phyloP scores from a whole-genome alignment of 2,329 filamentous ascomycete species.

The Chaetomium olivaceum region DNA sequence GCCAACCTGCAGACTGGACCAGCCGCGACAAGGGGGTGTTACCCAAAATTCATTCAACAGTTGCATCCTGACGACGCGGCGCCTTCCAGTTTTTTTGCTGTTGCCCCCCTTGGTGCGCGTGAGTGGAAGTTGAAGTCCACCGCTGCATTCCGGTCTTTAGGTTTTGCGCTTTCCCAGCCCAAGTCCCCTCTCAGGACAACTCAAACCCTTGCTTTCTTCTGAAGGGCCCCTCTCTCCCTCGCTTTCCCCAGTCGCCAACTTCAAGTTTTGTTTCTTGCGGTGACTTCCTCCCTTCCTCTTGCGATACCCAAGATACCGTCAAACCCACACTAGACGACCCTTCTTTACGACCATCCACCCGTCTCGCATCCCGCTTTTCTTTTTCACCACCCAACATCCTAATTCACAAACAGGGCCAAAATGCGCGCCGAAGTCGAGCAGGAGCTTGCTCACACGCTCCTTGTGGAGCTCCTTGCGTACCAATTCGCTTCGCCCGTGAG shows the following conservation, averaged over 20 bases:
- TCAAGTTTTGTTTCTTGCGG: background rate
- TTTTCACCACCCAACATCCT: background rate
- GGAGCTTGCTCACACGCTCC: conserved; percentile 95
- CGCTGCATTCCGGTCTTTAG: background rate
- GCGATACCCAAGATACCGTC: conserved; percentile 9
- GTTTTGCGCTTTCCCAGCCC: background rate
- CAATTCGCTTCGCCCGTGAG: conserved; percentile 98
- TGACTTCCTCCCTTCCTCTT: background rate
- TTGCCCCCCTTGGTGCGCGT: conserved; percentile 25
- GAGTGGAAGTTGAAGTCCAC: conserved; percentile 22
- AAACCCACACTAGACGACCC: background rate
- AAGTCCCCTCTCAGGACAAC: conserved; percentile 1
- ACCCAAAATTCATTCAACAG: conserved; percentile 35
- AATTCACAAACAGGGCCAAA: conserved; percentile 37
- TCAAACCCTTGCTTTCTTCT: conserved; percentile 13
- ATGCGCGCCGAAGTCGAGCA: conserved; percentile 99
- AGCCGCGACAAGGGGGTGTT: conserved; percentile 22
- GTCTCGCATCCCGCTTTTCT: background rate
- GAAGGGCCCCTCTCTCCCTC: conserved; percentile 5
- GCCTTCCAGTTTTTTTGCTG: conserved; percentile 30
- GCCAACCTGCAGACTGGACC: conserved; percentile 23
- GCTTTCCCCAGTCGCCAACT: background rate
- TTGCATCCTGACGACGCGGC: conserved; percentile 29
- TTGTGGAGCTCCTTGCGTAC: conserved; percentile 98
- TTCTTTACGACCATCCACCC: background rate